Evolutionary conservation across 177 flowering plant species (phyloP).

Genomic region (Vitis hybrid): DNA sequence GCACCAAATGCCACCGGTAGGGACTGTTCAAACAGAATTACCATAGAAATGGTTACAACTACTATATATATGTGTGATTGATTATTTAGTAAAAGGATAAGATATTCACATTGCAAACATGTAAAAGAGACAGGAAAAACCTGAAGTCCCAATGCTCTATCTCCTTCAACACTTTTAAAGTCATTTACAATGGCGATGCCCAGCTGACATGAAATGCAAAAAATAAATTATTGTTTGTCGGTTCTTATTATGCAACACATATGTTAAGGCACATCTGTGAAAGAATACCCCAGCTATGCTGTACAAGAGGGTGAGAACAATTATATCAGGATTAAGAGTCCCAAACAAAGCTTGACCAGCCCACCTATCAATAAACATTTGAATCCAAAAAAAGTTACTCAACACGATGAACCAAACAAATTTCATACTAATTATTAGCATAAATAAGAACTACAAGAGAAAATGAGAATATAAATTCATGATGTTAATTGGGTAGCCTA

Average conservation of each 20-base stretch:
- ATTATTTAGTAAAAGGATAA: neutral
- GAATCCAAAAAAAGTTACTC: neutral
- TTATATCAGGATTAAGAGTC: constrained; percentile 79
- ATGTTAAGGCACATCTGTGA: neutral
- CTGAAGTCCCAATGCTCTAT: constrained; percentile 87
- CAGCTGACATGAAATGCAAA: constrained; percentile 42
- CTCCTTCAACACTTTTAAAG: constrained; percentile 96
- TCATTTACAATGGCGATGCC: constrained; percentile 96
- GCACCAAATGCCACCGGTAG: constrained; percentile 94
- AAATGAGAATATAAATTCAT: no score
- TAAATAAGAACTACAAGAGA: no score
- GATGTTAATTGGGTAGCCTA: no score
- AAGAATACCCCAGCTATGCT: constrained; percentile 90
- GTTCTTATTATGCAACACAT: constrained; percentile 1
- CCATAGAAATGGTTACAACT: neutral
- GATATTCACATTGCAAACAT: neutral
- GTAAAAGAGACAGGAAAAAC: constrained; percentile 28
- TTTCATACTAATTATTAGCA: neutral
- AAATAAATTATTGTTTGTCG: constrained; percentile 7
- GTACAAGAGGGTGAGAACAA: constrained; percentile 86
- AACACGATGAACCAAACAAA: neutral
- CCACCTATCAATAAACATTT: constrained; percentile 63
- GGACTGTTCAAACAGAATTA: constrained; percentile 46
- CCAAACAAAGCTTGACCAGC: constrained; percentile 99
- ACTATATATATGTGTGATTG: neutral